phyloP scores from a whole-genome alignment of 352 stramenopile species.

The Phytophthora podocarpi region DNA sequence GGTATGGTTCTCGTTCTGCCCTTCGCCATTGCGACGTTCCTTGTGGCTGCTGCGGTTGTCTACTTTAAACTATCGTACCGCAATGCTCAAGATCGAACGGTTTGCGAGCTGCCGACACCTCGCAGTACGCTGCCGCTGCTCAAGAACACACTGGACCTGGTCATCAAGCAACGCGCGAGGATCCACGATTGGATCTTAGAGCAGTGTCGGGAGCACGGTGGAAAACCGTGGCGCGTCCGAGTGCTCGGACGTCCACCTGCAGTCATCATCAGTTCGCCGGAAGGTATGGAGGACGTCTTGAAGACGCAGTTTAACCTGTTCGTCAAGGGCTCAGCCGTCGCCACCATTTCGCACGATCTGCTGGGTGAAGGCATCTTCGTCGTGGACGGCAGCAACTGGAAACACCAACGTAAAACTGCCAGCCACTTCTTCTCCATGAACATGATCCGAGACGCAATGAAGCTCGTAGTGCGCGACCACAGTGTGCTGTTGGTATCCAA shows the following conservation, averaged over 20 bases:
- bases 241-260: constrained; percentile 41
- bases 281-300: constrained; percentile 60
- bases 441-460: constrained; percentile 60
- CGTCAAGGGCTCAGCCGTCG: constrained; percentile 53
- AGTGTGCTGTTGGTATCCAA: constrained; percentile 35
- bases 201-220: constrained; percentile 43
- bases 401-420: constrained; percentile 80
- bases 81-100: constrained; percentile 30
- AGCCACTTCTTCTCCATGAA: constrained; percentile 88
- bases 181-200: constrained; percentile 71
- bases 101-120: constrained; percentile 44
- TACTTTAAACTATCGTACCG: constrained; percentile 36
- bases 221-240: constrained; percentile 49
- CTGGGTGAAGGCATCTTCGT: constrained; percentile 83
- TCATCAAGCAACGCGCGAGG: constrained; percentile 41
- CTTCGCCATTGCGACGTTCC: constrained; percentile 29
- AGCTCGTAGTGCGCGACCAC: constrained; percentile 49
- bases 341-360: constrained; percentile 52
- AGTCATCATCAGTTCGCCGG: constrained; percentile 45
- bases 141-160: constrained; percentile 63
- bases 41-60: constrained; percentile 25
- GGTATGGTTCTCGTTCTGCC: constrained; percentile 16
- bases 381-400: constrained; percentile 68
- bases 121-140: constrained; percentile 53
- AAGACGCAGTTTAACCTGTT: constrained; percentile 82